Evolutionary conservation across 495 filamentous ascomycete species (phyloP), one percentile per base, ranked within the genome.

Genomic region (Talaromyces stipitatus): DNA sequence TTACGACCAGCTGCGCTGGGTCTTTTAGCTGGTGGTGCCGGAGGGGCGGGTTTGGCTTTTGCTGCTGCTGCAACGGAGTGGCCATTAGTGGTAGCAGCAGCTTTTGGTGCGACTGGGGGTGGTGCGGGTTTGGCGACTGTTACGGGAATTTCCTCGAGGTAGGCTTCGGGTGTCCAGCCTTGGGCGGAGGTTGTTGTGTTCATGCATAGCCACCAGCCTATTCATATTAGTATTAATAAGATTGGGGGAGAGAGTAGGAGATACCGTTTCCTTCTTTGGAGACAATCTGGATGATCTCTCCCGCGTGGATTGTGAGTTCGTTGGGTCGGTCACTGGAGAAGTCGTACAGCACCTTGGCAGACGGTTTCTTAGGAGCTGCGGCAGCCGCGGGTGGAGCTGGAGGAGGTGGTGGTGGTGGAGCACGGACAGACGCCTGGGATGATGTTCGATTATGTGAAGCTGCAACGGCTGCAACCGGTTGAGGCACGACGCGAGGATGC

Each of bases 181-280:
- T 95, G 87, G 18, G 80, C 80, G 6, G 73, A 75, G 2, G 76
- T 70, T 58, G 83, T 74, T 50, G 69, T 69, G 62, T 82, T 85
- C 72, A 89, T 91, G 54, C 85, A 92, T 36, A 96, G 78, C 91
- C 92, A 97, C 95, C 95, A 97, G 45, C 92, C 92, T 96, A 43
- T 27, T 59, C 29, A 30, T 12, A 20, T 57, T 75, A 63, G 64
- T 59, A 16, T 58, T 52, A 36, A 56, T 51, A 30, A 41, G 26
- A 2, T 43, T 14, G 0, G 2, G 12, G 24, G 2, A 48, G 53
- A 30, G 9, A 36, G 16, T 33, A 32, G 16, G 14, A 73, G 86
- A 68, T 82, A 96, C 94, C 94, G 64, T 97, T 96, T 62, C 71
- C 77, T 72, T 96, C 92, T 69, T 96, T 96, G 58, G 88, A 85